Percentiles rank a stretch among this genome's conserved stretches.
Conservation (phyloP, 495 filamentous ascomycete species). For the Tuber borchii region DNA sequence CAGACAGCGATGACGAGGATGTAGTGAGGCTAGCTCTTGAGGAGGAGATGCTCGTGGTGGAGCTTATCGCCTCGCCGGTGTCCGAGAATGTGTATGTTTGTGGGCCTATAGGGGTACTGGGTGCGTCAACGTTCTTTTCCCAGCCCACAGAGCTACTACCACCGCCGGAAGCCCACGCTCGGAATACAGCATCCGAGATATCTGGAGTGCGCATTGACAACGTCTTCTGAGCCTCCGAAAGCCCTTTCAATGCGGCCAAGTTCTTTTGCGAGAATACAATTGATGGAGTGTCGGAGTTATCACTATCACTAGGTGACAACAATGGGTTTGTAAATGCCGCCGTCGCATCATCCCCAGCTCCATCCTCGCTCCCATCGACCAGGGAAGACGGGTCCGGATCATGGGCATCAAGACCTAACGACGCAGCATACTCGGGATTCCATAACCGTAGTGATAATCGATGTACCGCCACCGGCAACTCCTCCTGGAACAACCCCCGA, state of each 20-base stretch:
- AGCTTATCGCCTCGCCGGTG: conserved; percentile 45
- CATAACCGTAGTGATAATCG: conserved; percentile 81
- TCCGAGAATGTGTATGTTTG: conserved; percentile 57
- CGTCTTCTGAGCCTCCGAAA: conserved; percentile 76
- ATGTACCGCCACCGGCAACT: conserved; percentile 92
- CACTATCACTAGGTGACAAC: conserved; percentile 29
- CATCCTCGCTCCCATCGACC: conserved; percentile 43
- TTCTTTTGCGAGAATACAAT: conserved; percentile 38
- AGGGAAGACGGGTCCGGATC: conserved; percentile 20
- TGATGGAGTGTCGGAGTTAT: conserved; percentile 31
- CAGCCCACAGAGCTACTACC: conserved; percentile 45
- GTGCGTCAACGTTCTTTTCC: conserved; percentile 56
- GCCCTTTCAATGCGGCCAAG: conserved; percentile 53
- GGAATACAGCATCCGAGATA: conserved; percentile 75
- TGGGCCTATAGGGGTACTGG: conserved; percentile 48
- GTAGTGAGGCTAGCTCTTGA: conserved; percentile 48
- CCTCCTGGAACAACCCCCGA: conserved; percentile 90
- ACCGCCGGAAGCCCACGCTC: conserved; percentile 69
- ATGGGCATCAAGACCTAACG: conserved; percentile 28
- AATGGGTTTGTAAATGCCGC: conserved; percentile 41
- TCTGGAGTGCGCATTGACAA: conserved; percentile 79
- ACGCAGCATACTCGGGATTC: conserved; percentile 73
- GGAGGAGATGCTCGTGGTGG: conserved; percentile 47
- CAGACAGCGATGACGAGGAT: conserved; percentile 47
- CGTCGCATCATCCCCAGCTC: conserved; percentile 47